Conservation (phyloP, 345 rosid genomes). For the Stellera chamaejasme region DNA sequence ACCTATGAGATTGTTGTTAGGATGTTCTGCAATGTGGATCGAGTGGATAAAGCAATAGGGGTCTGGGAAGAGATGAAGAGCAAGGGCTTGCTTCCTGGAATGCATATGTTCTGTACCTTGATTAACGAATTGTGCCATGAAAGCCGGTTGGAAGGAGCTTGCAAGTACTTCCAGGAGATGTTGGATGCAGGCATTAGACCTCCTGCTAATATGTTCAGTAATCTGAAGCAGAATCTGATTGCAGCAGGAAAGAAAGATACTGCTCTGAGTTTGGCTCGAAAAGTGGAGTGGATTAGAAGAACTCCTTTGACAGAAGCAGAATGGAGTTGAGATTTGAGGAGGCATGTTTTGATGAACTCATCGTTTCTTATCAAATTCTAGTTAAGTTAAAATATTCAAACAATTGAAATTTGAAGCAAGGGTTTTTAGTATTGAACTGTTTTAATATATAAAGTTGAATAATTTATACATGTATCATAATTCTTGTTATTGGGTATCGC, state of each 20-base stretch:
- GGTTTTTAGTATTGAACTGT: too few species aligned
- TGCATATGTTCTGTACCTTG: constrained; percentile 80
- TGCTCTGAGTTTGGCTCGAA: constrained; percentile 32
- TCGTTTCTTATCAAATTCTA: too few species aligned
- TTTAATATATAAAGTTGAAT: too few species aligned
- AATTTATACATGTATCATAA: too few species aligned
- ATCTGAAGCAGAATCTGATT: constrained; percentile 61
- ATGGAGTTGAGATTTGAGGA: too few species aligned
- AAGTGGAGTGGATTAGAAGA: constrained; percentile 62
- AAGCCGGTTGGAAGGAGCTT: constrained; percentile 61
- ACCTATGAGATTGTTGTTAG: constrained; percentile 74
- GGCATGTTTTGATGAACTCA: too few species aligned
- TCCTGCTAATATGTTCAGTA: constrained; percentile 61
- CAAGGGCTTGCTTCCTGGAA: constrained; percentile 66
- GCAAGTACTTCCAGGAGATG: constrained; percentile 80
- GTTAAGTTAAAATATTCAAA: too few species aligned
- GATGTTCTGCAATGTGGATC: constrained; percentile 70
- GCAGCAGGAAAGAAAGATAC: constrained; percentile 52
- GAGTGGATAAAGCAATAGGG: constrained; percentile 52
- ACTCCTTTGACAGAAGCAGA: constrained; percentile 30
- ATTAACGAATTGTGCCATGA: constrained; percentile 51
- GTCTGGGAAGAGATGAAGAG: constrained; percentile 76
- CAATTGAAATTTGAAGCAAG: too few species aligned
- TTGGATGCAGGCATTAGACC: constrained; percentile 79
- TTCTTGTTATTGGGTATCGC: too few species aligned